Evolutionary conservation across 2,329 filamentous ascomycete species (phyloP).

Genomic region (Mycosphaerella sp.): DNA sequence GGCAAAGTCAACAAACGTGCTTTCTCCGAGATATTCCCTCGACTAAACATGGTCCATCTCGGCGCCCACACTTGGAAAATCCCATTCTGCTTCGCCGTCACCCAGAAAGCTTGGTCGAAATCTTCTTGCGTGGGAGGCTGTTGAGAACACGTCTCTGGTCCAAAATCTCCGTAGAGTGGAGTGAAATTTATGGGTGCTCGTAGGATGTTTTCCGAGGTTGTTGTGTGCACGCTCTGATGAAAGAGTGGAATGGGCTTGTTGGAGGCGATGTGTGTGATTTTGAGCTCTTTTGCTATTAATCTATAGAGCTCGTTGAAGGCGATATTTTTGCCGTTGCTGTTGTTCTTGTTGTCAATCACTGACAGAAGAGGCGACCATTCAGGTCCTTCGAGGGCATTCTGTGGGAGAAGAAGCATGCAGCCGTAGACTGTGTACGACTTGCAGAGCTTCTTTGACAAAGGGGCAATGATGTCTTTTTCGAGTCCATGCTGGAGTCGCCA

Average conservation of each 20-base stretch:
- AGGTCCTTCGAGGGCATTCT: slow-evolving; percentile 39
- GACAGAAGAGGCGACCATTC: slow-evolving; percentile 27
- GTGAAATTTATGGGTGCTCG: slow-evolving; percentile 65
- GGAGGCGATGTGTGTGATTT: slow-evolving; percentile 52
- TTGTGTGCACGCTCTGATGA: too few species aligned
- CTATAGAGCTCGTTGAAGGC: slow-evolving; percentile 38
- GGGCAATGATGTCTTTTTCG: not conserved
- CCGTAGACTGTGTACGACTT: slow-evolving; percentile 51
- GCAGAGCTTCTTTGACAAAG: slow-evolving; percentile 17
- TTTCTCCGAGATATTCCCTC: slow-evolving; percentile 87
- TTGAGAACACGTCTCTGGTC: slow-evolving; percentile 38
- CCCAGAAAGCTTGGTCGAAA: slow-evolving; percentile 69
- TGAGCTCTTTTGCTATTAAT: slow-evolving; percentile 39
- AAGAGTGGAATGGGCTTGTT: slow-evolving; percentile 50
- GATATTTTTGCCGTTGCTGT: slow-evolving; percentile 21
- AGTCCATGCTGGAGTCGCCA: slow-evolving; percentile 12
- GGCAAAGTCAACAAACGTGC: slow-evolving; percentile 57
- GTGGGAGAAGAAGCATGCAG: slow-evolving; percentile 52
- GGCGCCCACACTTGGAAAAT: slow-evolving; percentile 84
- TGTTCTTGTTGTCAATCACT: too few species aligned
- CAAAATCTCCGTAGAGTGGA: slow-evolving; percentile 70
- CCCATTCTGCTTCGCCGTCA: slow-evolving; percentile 64
- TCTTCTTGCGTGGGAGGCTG: slow-evolving; percentile 41
- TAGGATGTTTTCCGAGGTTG: slow-evolving; percentile 53
- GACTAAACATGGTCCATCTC: slow-evolving; percentile 86